Conservation (phyloP, 352 stramenopile species). For the Globisporangium alternatum region DNA sequence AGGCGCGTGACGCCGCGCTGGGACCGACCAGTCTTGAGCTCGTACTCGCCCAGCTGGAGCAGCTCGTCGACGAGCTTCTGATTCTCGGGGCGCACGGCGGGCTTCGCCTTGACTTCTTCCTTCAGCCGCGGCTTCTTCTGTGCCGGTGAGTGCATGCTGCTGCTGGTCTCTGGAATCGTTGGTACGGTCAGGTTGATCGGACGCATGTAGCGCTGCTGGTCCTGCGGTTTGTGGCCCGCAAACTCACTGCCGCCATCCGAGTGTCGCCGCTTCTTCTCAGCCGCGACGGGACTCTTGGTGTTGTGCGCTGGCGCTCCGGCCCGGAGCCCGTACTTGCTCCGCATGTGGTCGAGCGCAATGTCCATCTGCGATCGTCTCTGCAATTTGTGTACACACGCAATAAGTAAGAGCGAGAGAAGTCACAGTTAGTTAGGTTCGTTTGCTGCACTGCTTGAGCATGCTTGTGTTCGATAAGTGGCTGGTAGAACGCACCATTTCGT, state of each 20-base stretch:
- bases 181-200: not conserved
- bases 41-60: conserved; percentile 53
- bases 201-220: conserved; percentile 21
- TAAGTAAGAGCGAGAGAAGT: not conserved
- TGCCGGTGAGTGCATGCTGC: conserved; percentile 20
- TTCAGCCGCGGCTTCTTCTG: conserved; percentile 39
- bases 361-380: conserved; percentile 35
- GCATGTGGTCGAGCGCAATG: conserved; percentile 39
- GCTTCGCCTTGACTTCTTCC: conserved; percentile 39
- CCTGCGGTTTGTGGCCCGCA: not conserved
- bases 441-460: not conserved
- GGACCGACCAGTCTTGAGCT: conserved; percentile 39
- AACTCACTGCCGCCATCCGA: not conserved
- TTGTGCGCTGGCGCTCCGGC: conserved; percentile 8
- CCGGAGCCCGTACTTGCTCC: conserved; percentile 25
- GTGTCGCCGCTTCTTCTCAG: not conserved
- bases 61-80: conserved; percentile 60
- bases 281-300: not conserved
- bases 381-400: not conserved
- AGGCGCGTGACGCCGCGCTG: conserved; percentile 56
- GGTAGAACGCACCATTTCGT: conserved; percentile 30
- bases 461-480: not conserved
- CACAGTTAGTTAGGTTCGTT: not conserved
- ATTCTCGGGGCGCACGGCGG: conserved; percentile 39
- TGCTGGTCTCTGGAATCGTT: not conserved